Base-by-base conservation (phyloP, 805 yeast genomes). In the Starmerella asiatica region DNA sequence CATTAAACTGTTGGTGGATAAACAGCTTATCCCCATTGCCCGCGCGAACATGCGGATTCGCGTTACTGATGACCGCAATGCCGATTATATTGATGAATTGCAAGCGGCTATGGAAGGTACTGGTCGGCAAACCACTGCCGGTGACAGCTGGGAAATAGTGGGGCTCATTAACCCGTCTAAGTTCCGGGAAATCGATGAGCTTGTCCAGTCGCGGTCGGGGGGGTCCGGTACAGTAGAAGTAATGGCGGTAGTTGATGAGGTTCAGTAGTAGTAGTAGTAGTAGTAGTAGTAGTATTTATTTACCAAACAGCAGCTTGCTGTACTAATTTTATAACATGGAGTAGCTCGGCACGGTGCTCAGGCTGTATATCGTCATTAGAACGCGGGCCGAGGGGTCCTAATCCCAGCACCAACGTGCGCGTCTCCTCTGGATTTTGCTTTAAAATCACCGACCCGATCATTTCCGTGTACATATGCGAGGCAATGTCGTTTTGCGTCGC, bases 11-110 rank as follows among this genome's bases (percentile, higher is more conserved):
- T 63, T 91, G 36, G 77, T 82, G 3, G 71, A 76, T 24, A 71
- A 73, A 48, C 97, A 91, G 59, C 64, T 85, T 24, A 79, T 91
- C 21, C 97, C 97, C 8, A 86, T 91, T 42, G 93, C 84, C 0
- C 69, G 98, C 49, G 97, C 97, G 0, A 78, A 79, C 52, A 91
- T 91, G 98, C 76, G 83, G 60, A 70, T 91, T 29, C 75, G 76
- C 48, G 60, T 81, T 34, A 53, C 51, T 15, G 65, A 68, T 19
- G 64, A 69, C 7, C 75, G 71, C 3, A 16, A 27, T 16, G 66
- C 67, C 36, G 59, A 59, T 34, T 55, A 67, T 34, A 55, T 58
- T 7, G 73, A 68, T 18, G 60, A 61, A 32, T 45, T 75, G 14
- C 63, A 61, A 33, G 60, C 60, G 2, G 47, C 70, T 30, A 55